A percentile compares a stretch with the other conserved stretches of the same genome.
Conservation (phyloP, 768 basidiomycete species). For the Agrocybe praecox region DNA sequence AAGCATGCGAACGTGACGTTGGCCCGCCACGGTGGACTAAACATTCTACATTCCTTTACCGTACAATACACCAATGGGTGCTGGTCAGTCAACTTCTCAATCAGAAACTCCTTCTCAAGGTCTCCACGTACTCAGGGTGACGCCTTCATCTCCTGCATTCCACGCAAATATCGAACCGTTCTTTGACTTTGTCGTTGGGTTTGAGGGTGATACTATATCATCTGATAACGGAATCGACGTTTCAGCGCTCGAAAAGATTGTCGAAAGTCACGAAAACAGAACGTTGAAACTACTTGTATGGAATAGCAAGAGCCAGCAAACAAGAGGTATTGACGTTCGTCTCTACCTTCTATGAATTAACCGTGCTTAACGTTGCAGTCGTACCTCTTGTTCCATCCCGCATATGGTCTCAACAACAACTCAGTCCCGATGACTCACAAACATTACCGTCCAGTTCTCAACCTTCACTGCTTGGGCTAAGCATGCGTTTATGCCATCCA, state of each 20-base stretch:
- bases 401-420: constrained; percentile 67
- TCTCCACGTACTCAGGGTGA: constrained; percentile 88
- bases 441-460: constrained; percentile 50
- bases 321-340: constrained; percentile 51
- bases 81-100: constrained; percentile 66
- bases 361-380: constrained; percentile 45
- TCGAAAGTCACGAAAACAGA: constrained; percentile 78
- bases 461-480: constrained; percentile 92
- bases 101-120: constrained; percentile 58
- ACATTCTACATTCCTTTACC: not conserved
- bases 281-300: constrained; percentile 76
- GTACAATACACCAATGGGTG: constrained; percentile 54
- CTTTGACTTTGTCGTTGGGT: constrained; percentile 96
- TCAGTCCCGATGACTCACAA: constrained; percentile 33
- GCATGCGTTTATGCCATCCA: constrained; percentile 92
- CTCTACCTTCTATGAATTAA: not conserved
- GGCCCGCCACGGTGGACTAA: not conserved
- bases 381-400: constrained; percentile 86
- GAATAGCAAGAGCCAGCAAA: constrained; percentile 78
- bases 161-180: constrained; percentile 86
- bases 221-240: constrained; percentile 63
- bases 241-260: constrained; percentile 73
- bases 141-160: constrained; percentile 86
- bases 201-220: constrained; percentile 67
- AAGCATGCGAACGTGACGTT: not conserved